Conservation (phyloP, 2,329 filamentous ascomycete genomes). For the Blastomyces gilchristii region DNA sequence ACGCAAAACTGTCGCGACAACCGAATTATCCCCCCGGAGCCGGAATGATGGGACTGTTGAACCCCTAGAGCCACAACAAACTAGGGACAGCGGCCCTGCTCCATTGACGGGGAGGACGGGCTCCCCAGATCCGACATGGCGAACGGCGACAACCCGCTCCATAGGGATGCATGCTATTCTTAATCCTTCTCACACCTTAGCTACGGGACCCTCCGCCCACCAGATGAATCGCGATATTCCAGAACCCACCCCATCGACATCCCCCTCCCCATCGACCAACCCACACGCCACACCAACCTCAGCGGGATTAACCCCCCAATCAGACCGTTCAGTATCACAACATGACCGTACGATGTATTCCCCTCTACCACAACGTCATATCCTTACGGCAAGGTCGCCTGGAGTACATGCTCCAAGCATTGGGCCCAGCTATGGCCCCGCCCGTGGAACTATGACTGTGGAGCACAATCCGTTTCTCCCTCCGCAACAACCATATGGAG, state of each 20-base stretch:
- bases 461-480: conserved; percentile 30
- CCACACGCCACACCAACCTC: conserved; percentile 11
- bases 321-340: conserved; percentile 12
- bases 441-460: conserved; percentile 25
- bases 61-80: not conserved
- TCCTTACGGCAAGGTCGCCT: conserved; percentile 30
- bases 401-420: conserved; percentile 26
- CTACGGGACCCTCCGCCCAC: conserved; percentile 13
- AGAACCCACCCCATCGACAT: conserved; percentile 15
- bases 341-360: conserved; percentile 25
- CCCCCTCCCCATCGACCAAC: conserved; percentile 10
- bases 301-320: conserved; percentile 10
- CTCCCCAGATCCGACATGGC: not conserved
- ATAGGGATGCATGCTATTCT: conserved; percentile 35
- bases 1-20: conserved; percentile 5
- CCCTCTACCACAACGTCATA: conserved; percentile 23
- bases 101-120: not conserved
- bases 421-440: conserved; percentile 18
- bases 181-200: conserved; percentile 27
- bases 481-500: conserved; percentile 21
- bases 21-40: conserved; percentile 7
- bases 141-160: conserved; percentile 21
- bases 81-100: not conserved
- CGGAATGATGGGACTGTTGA: conserved; percentile 17
- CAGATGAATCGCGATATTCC: conserved; percentile 21